phyloP scores from a whole-genome alignment of 495 filamentous ascomycete species.

The Cercophora sp. region DNA sequence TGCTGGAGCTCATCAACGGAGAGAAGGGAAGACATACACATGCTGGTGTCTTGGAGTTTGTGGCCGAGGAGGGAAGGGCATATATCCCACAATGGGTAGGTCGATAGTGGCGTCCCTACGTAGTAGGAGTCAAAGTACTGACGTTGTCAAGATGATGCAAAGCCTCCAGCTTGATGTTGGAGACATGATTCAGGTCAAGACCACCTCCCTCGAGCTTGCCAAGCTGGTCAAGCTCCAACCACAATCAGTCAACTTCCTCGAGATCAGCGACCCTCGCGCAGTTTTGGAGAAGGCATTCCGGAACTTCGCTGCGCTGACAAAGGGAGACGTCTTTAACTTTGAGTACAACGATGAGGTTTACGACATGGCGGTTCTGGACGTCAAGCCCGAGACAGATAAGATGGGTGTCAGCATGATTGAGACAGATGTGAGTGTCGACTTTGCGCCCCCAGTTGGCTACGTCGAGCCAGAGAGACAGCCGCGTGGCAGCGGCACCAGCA shows the following conservation, averaged over 20 bases:
- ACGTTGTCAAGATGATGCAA: slow-evolving; percentile 74
- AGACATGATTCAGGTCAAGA: slow-evolving; percentile 90
- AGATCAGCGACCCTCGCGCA: slow-evolving; percentile 96
- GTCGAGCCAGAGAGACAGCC: slow-evolving; percentile 68
- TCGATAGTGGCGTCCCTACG: neutral
- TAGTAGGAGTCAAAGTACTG: slow-evolving; percentile 10
- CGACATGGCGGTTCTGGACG: slow-evolving; percentile 87
- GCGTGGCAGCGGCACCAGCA: slow-evolving; percentile 56
- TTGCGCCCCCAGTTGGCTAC: slow-evolving; percentile 89
- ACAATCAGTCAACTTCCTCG: slow-evolving; percentile 84
- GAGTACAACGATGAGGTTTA: slow-evolving; percentile 90
- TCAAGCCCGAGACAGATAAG: slow-evolving; percentile 73
- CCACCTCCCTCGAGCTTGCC: slow-evolving; percentile 83
- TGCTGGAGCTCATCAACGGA: slow-evolving; percentile 92
- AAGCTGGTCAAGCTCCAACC: slow-evolving; percentile 93
- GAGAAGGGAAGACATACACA: slow-evolving; percentile 74
- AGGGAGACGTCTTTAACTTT: slow-evolving; percentile 91
- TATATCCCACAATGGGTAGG: slow-evolving; percentile 94
- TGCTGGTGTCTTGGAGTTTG: slow-evolving; percentile 93
- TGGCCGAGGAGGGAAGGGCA: slow-evolving; percentile 93
- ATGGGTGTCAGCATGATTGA: slow-evolving; percentile 89
- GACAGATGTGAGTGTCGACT: slow-evolving; percentile 93
- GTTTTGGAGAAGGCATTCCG: slow-evolving; percentile 94
- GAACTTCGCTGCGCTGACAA: slow-evolving; percentile 88
- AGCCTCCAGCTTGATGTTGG: slow-evolving; percentile 82